Conservation (phyloP, 2,329 filamentous ascomycete genomes). For the Diaporthe citriasiana region DNA sequence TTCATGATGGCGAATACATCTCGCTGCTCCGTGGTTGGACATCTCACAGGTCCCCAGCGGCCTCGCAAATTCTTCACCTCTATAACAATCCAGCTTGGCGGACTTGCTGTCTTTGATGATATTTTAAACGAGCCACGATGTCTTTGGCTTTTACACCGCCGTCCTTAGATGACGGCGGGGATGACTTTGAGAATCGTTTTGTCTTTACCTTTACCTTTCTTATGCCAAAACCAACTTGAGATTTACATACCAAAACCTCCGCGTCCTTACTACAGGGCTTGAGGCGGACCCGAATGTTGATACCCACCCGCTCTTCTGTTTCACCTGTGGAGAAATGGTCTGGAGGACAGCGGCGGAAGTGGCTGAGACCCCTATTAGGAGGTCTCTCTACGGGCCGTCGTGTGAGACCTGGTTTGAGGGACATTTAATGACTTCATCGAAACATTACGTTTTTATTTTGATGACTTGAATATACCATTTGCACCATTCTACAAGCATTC, state of each 20-base stretch:
- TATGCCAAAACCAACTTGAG: constrained; percentile 20
- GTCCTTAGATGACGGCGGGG: background rate
- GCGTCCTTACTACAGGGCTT: constrained; percentile 15
- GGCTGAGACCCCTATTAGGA: constrained; percentile 17
- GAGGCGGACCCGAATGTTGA: constrained; percentile 27
- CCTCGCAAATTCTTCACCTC: constrained; percentile 22
- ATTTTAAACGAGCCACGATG: constrained; percentile 25
- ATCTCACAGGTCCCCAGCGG: background rate
- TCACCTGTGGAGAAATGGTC: constrained; percentile 29
- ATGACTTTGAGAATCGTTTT: background rate
- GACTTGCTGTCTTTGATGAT: constrained; percentile 30
- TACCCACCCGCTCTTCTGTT: constrained; percentile 36
- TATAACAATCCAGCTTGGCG: constrained; percentile 18
- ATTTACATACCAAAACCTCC: constrained; percentile 14
- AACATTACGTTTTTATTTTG: constrained; percentile 24
- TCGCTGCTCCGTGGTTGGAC: constrained; percentile 8
- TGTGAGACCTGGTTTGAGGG: constrained; percentile 36
- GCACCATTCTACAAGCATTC: background rate
- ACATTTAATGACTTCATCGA: constrained; percentile 26
- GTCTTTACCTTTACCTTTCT: constrained; percentile 8
- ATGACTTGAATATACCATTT: constrained; percentile 30
- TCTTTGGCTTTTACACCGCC: constrained; percentile 20
- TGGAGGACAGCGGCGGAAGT: background rate
- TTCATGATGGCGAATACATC: background rate
- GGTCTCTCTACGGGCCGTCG: constrained; percentile 20